Evolutionary conservation across 2,329 filamentous ascomycete genomes (phyloP).

Genomic region (Magnaporthales sp.): DNA sequence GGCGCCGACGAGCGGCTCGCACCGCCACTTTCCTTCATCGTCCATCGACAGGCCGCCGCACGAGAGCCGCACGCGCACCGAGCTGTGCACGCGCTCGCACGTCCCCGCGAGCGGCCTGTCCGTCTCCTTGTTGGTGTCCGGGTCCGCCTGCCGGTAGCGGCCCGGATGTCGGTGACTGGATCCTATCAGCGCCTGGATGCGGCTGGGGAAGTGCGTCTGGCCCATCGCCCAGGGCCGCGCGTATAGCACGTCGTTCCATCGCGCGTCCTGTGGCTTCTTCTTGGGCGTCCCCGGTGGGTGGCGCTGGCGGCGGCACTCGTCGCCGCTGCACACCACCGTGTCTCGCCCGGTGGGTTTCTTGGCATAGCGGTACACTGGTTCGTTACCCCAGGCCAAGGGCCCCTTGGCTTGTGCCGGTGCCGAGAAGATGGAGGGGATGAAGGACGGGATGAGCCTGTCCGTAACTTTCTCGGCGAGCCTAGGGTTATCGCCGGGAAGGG

Average conservation of each 20-base stretch:
- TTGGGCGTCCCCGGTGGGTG: background rate
- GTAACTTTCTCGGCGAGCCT: background rate
- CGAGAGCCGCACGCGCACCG: conserved; percentile 19
- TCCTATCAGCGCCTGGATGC: conserved; percentile 18
- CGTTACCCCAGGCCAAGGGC: conserved; percentile 16
- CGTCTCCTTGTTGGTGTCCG: conserved; percentile 26
- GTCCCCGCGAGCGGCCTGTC: conserved; percentile 25
- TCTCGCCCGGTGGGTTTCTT: conserved; percentile 12
- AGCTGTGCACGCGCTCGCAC: conserved; percentile 25
- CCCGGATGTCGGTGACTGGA: conserved; percentile 23
- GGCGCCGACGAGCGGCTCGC: conserved; percentile 15
- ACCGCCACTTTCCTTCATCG: conserved; percentile 22
- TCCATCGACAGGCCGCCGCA: conserved; percentile 22
- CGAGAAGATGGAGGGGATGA: background rate
- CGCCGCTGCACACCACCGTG: conserved; percentile 11
- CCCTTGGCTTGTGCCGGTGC: background rate
- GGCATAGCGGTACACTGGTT: conserved; percentile 17
- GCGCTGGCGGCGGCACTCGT: conserved; percentile 14
- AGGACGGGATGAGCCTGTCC: background rate
- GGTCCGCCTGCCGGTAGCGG: conserved; percentile 25
- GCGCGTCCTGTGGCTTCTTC: conserved; percentile 11
- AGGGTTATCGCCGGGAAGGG: conserved; percentile 19
- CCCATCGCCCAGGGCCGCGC: conserved; percentile 22
- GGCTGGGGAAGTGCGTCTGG: conserved; percentile 17
- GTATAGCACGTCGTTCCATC: conserved; percentile 6